Evolutionary conservation across 805 yeast species (phyloP), one percentile per base, ranked within the genome.

Genomic region (Barnettozyma siamensis): DNA sequence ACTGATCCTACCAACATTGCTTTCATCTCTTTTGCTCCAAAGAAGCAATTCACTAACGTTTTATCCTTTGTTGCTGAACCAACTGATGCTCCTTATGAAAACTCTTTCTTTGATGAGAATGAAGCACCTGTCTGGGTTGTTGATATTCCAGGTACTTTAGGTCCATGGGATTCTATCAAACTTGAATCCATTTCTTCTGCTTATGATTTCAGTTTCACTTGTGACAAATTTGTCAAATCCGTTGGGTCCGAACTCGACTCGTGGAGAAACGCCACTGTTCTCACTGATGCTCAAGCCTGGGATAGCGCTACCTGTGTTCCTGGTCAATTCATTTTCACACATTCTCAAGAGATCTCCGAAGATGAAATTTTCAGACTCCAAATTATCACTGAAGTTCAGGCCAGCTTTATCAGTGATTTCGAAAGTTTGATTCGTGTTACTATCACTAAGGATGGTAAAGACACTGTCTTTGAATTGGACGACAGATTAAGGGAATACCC

Each of bases 121-220:
- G 34, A 36, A 8, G 33, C 13, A 13, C 40, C 44, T 21, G 15
- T 8, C 9, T 41, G 44, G 44, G 15, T 32, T 20, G 37, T 41
- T 32, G 40, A 37, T 21, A 18, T 42, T 38, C 45, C 45, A 24
- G 42, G 38, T n/a, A 28, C 41, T 11, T 33, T 42, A 21, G 40
- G 46, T 7, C 37, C 46, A 24, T 43, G 42, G 38, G 27, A 38
- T 4, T 35, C 37, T 17, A 27, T 40, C 6, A 29, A 17, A n/a
- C 6, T 39, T 15, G n/a, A 24, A 10, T 31, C 33, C 11, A 12
- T 9, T 6, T 21, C 31, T 29, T 4, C 20, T 8, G 20, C 41
- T 8, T 41, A 27, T 29, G 31, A 35, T n/a, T 42, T 27, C 28
- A 38, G 34, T 18, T 42, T 29, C 26, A 8, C 28, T 6, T 42